Conservation (phyloP, 2,329 filamentous ascomycete species). For the Clonostachys solani region DNA sequence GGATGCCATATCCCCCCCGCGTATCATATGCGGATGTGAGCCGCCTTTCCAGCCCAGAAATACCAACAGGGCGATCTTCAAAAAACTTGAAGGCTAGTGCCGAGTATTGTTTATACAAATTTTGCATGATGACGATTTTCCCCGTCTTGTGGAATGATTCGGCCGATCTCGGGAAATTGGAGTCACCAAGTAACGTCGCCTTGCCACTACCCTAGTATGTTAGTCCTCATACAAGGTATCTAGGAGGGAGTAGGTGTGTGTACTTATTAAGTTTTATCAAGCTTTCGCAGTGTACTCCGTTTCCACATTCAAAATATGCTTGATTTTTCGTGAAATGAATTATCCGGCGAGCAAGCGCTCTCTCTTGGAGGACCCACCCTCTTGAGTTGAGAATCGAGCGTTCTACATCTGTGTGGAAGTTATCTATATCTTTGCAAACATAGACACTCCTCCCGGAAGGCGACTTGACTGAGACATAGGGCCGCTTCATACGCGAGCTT, state of each 20-base stretch:
- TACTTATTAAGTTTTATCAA: not conserved
- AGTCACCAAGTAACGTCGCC: not conserved
- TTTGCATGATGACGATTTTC: not conserved
- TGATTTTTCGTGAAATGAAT: constrained; percentile 15
- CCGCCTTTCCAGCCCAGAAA: not conserved
- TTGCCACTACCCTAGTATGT: not conserved
- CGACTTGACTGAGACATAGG: not conserved
- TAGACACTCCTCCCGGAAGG: not conserved
- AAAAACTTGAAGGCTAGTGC: not conserved
- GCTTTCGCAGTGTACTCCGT: not conserved
- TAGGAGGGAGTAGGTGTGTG: no score
- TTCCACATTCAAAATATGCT: not conserved
- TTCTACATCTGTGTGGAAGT: not conserved
- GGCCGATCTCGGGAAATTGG: not conserved
- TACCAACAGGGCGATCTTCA: not conserved
- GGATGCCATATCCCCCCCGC: not conserved
- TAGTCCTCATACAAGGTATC: no score
- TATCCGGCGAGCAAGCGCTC: constrained; percentile 14
- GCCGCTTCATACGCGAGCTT: not conserved
- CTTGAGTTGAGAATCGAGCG: not conserved
- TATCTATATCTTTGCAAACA: not conserved
- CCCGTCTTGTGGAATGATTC: not conserved
- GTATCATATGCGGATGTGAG: not conserved
- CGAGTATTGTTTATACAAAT: not conserved
- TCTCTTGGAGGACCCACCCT: constrained; percentile 22